Evolutionary conservation across 106 monocot species (phyloP).

Genomic region (Xerophyta viscosa): DNA sequence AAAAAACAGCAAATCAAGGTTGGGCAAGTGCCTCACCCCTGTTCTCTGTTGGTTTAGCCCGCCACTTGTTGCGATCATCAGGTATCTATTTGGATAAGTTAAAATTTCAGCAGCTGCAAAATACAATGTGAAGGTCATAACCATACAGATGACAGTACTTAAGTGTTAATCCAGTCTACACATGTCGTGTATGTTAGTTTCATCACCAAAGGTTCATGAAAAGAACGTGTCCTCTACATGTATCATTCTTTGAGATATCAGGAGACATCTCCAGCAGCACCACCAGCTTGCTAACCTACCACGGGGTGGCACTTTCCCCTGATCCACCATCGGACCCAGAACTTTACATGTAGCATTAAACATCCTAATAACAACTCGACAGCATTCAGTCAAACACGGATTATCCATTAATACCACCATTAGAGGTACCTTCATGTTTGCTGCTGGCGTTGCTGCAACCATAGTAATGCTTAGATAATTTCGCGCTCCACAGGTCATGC

Average conservation of each 20-base stretch:
- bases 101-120: slow-evolving; percentile 30
- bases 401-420: neutral
- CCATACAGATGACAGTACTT: neutral
- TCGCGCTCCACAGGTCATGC: slow-evolving; percentile 62
- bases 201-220: too few species aligned
- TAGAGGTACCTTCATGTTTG: slow-evolving; percentile 51
- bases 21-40: slow-evolving; percentile 36
- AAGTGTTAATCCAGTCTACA: neutral
- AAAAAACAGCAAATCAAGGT: neutral
- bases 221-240: too few species aligned
- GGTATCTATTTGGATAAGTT: slow-evolving; percentile 51
- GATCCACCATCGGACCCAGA: too few species aligned
- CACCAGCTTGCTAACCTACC: too few species aligned
- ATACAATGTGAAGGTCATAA: neutral
- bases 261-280: too few species aligned
- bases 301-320: too few species aligned
- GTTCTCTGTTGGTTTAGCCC: slow-evolving; percentile 91
- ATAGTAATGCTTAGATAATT: slow-evolving; percentile 39
- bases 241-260: too few species aligned
- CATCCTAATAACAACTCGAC: too few species aligned
- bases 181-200: too few species aligned
- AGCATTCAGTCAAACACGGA: too few species aligned
- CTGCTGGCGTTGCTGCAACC: slow-evolving; percentile 77
- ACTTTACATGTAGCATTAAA: too few species aligned
- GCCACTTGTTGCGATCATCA: slow-evolving; percentile 89